Conservation (phyloP, 306 rosid species). For the Ormosia emarginata region DNA sequence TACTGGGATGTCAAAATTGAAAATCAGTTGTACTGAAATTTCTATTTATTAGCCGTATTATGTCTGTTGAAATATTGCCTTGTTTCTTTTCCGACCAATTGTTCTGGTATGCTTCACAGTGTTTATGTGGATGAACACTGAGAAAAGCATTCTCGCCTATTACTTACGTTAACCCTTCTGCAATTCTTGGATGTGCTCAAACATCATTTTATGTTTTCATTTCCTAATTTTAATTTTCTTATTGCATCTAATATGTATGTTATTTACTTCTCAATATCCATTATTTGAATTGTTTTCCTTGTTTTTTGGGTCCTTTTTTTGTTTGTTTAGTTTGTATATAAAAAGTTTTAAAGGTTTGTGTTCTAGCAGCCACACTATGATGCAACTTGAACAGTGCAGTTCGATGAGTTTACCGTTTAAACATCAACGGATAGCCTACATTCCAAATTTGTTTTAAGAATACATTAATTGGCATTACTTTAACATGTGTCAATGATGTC, state of each 20-base stretch:
- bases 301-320: not conserved
- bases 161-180: not conserved
- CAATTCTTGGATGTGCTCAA: not conserved
- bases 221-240: not conserved
- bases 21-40: not conserved
- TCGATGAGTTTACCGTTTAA: not conserved
- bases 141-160: not conserved
- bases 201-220: not conserved
- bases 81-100: not conserved
- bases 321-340: not conserved
- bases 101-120: not conserved
- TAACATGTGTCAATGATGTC: not conserved
- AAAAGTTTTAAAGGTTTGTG: not conserved
- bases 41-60: not conserved
- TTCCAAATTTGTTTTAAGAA: not conserved
- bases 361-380: not conserved
- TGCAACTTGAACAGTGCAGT: not conserved
- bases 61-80: slow-evolving; percentile 1
- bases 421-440: not conserved
- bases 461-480: not conserved
- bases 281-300: not conserved
- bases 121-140: not conserved
- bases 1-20: slow-evolving; percentile 3
- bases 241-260: not conserved
- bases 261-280: not conserved